Evolutionary conservation across 2,329 filamentous ascomycete genomes (phyloP), one percentile per base, ranked within the genome.

Genomic region (Ophiostoma triangulosporum): DNA sequence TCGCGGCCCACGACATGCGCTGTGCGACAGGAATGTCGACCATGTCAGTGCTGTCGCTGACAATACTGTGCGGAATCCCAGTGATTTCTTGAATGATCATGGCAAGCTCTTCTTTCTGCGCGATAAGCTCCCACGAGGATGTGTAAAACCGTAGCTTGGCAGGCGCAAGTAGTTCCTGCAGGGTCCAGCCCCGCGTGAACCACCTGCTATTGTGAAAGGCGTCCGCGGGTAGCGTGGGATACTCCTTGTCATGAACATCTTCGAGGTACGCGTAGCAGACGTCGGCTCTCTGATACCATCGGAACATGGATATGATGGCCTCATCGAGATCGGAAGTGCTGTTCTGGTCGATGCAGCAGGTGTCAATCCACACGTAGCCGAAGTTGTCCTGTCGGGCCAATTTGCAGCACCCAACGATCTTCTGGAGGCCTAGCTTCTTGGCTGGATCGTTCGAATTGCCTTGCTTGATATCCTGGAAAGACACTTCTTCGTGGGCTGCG

Each of bases 141-240:
- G 26, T 17, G 40, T 43, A 68, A 54, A 70, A 69, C 3, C 55
- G 27, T 1, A 68, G 17, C 0, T 58, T 45, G 1, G 6, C 7
- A 0, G 65, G 66, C 0, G 66, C 84, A 7, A 88, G 71, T 0
- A 84, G 80, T 64, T 87, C 80, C 63, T 83, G 83, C 58, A 83
- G 69, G 0, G 81, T 86, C 61, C 80, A 36, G 15, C 33, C 33
- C 76, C 74, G 57, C 0, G 57, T 63, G 51, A 68, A 68, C 65
- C 66, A 68, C 4, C 62, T 45, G 49, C 57, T 59, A 50, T 53
- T 36, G 5, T 36, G 22, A 15, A 57, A 49, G 0, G 12, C 12
- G 6, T 32, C 26, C n/a, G 31, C 50, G 1, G 12, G 20, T 2
- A 6, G n/a, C 1, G 20, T 20, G 17, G 7, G 22, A 17, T 9